Evolutionary conservation across 345 rosid species (phyloP).

Genomic region (Melaleuca quinquenervia): DNA sequence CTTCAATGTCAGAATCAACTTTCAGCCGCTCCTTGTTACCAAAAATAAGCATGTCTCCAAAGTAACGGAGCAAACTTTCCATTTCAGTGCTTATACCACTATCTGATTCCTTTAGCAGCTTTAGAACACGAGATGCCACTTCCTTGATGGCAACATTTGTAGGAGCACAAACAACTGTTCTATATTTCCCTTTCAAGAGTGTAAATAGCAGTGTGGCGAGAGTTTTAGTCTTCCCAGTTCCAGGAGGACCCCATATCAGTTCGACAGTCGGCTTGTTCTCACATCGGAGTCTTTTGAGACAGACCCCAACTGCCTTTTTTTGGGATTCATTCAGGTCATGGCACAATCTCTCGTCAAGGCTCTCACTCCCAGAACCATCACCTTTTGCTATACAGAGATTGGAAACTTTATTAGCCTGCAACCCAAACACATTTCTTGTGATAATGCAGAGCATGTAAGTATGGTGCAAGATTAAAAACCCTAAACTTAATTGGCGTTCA

Average conservation of each 20-base stretch:
- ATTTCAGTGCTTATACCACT: neutral
- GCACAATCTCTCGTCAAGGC: neutral
- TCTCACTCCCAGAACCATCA: neutral
- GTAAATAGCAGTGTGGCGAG: conserved; percentile 12
- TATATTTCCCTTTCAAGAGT: conserved; percentile 20
- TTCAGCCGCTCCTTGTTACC: conserved; percentile 32
- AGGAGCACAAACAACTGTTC: conserved; percentile 33
- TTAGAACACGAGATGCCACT: conserved; percentile 29
- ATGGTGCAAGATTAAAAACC: neutral
- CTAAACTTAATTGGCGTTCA: neutral
- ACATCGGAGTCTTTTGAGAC: conserved; percentile 11
- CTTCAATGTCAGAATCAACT: conserved; percentile 9
- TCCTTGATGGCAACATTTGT: conserved; percentile 40
- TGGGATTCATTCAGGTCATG: conserved; percentile 23
- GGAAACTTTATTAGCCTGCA: conserved; percentile 19
- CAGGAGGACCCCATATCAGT: conserved; percentile 48
- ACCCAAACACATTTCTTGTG: neutral
- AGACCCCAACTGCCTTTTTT: conserved; percentile 4
- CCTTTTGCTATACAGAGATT: neutral
- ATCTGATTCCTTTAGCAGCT: conserved; percentile 15
- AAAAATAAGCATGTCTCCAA: conserved; percentile 26
- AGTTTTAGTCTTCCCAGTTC: conserved; percentile 50
- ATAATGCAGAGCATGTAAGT: neutral
- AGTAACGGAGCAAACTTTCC: neutral
- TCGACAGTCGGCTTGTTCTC: conserved; percentile 17